phyloP scores from a whole-genome alignment of 768 basidiomycete genomes.

The Lentinula sp. region DNA sequence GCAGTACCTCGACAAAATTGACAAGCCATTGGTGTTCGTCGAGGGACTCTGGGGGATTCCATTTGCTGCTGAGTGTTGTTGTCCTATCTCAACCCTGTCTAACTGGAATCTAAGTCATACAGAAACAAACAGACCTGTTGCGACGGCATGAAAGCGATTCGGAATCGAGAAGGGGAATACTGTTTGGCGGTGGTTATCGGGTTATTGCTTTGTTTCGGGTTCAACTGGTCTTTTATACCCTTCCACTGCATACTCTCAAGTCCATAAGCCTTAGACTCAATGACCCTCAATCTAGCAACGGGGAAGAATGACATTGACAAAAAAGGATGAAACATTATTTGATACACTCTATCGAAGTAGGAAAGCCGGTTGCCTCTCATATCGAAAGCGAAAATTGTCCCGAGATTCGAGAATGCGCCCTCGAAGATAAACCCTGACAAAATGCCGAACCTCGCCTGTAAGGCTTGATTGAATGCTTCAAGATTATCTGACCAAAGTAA shows the following conservation, averaged over 20 bases:
- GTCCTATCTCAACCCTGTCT: not conserved
- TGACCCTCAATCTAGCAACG: not conserved
- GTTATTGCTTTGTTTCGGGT: not conserved
- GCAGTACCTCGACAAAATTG: constrained; percentile 61
- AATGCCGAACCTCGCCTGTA: not conserved
- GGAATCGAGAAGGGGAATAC: not conserved
- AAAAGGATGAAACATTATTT: not conserved
- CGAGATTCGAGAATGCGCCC: not conserved
- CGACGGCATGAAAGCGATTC: not conserved
- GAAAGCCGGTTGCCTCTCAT: constrained; percentile 3
- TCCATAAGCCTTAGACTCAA: not conserved
- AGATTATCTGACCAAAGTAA: too few relatives aligned
- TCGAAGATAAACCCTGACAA: not conserved
- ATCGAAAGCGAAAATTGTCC: not conserved
- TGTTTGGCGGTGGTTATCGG: not conserved
- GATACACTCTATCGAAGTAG: not conserved
- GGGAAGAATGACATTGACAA: not conserved
- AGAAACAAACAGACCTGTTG: not conserved
- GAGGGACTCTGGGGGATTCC: not conserved
- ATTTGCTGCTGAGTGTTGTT: not conserved
- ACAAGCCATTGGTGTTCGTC: constrained; percentile 64
- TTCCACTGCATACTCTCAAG: not conserved
- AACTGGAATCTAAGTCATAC: not conserved
- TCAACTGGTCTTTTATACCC: not conserved
- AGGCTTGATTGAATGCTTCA: too few relatives aligned